phyloP scores from a whole-genome alignment of 441 rosid genomes.

The Theobroma grandiflorum region DNA sequence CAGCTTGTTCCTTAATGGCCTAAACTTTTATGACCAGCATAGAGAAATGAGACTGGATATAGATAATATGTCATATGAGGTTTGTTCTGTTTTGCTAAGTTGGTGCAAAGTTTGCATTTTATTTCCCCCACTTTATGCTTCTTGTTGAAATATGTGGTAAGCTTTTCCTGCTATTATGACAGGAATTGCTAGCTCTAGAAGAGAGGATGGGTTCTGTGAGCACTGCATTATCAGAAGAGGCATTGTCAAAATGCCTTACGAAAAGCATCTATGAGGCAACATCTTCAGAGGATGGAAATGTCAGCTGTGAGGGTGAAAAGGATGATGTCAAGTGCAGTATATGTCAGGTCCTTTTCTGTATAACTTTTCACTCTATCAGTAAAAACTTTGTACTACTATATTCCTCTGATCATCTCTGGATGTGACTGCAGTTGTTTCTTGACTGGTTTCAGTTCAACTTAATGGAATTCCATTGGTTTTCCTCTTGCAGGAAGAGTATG shows the following conservation, averaged over 20 bases:
- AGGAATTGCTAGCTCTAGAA: constrained; percentile 95
- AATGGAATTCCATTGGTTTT: not conserved
- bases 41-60: constrained; percentile 98
- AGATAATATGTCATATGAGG: constrained; percentile 98
- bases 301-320: constrained; percentile 37
- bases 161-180: constrained; percentile 32
- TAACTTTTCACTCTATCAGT: not conserved
- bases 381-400: not conserved
- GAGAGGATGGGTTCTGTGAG: constrained; percentile 96
- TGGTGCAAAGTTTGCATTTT: not conserved
- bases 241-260: constrained; percentile 65
- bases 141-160: not conserved
- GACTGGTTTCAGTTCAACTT: constrained; percentile 11
- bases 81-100: constrained; percentile 34
- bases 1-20: constrained; percentile 69
- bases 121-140: not conserved
- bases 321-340: constrained; percentile 83
- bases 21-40: constrained; percentile 84
- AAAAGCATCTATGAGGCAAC: constrained; percentile 55
- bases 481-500: constrained; percentile 81
- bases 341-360: constrained; percentile 71
- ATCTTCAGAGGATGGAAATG: constrained; percentile 36
- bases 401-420: not conserved
- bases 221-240: constrained; percentile 91
- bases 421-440: not conserved